Evolutionary conservation across 1,139 yeast genomes (phyloP), one percentile per base, ranked within the genome.

Genomic region (Arxiozyma slooffiae): DNA sequence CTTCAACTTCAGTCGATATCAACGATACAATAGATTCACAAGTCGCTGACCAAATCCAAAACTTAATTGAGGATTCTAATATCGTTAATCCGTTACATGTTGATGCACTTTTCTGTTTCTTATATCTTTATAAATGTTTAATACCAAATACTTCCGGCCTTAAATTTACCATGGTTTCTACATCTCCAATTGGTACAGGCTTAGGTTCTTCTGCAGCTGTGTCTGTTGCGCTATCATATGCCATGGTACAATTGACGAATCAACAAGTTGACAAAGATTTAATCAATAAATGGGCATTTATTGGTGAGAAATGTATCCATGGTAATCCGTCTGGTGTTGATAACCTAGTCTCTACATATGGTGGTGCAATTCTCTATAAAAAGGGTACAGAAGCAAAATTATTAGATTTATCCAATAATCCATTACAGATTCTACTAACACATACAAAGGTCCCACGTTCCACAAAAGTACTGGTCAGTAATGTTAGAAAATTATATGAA

Each of bases 281-380:
- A 58, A 81, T 92, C 54, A 92, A 92, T 60, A 69, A 74, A 7
- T 90, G 97, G 96, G 83, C 97, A 0, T 83, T 85, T 56, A 75
- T 90, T 71, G 97, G 97, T 40, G 99, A 92, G 67, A 85, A 85
- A 62, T 88, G 97, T 66, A 86, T 89, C 61, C 97, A 92, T 64
- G 98, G 98, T 1, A 90, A 86, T 59, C 99, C 99, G 9, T 84
- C 95, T 21, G 99, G 99, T 17, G 89, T 94, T 50, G 99, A 92
- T 66, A 92, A 92, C 63, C 90, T 97, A 0, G 97, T 92, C 48
- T 95, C 98, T 3, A 85, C 96, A 0, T 82, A 82, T 58, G 99
- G 99, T 26, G 97, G 97, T 44, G 97, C 97, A 0, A 96, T 92
- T 1, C 75, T 85, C 79, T 92, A 82, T 70, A 92, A 85, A 67